Percentiles rank a stretch among this genome's conserved stretches.
phyloP scores from a whole-genome alignment of 1,139 yeast species.

The Blastobotrys apis region DNA sequence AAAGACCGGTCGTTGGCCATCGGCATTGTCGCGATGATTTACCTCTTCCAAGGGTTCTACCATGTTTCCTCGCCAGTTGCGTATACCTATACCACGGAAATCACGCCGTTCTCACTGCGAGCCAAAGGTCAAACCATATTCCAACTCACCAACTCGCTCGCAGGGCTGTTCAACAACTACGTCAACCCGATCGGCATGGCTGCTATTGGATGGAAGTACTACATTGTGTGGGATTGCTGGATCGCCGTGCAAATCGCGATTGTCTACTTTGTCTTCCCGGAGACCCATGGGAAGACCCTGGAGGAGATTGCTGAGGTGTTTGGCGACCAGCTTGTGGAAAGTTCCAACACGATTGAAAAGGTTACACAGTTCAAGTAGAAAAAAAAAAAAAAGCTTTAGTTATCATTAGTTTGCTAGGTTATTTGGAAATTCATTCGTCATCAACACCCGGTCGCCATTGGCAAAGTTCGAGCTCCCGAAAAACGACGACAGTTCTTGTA shows the following conservation, averaged over 20 bases:
- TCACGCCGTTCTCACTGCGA: constrained; percentile 55
- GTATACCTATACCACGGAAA: constrained; percentile 50
- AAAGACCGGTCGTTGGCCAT: constrained; percentile 17
- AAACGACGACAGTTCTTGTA: constrained; percentile 1
- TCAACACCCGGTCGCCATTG: constrained; percentile 10
- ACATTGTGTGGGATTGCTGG: constrained; percentile 33
- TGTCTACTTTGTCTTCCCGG: constrained; percentile 84
- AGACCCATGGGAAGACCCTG: constrained; percentile 80
- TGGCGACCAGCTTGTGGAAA: constrained; percentile 19
- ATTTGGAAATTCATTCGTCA: too few relatives aligned
- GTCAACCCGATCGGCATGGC: constrained; percentile 41
- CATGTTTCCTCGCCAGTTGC: constrained; percentile 27
- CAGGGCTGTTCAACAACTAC: constrained; percentile 43
- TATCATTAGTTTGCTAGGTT: too few relatives aligned
- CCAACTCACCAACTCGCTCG: constrained; percentile 47
- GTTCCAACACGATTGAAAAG: not conserved
- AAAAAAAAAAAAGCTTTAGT: too few relatives aligned
- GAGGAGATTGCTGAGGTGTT: constrained; percentile 60
- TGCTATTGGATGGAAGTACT: constrained; percentile 37
- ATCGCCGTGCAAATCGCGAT: constrained; percentile 30
- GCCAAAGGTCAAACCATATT: constrained; percentile 49
- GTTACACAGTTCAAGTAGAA: too few relatives aligned
- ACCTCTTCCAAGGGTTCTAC: constrained; percentile 20
- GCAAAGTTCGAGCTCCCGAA: constrained; percentile 5
- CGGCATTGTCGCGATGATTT: constrained; percentile 24